A percentile compares a stretch with the other conserved stretches of the same genome.
These are phyloP conservation scores for Elsinoe australis DNA, from an alignment of 2,329 filamentous ascomycete species.

Conservation along the genomic window DNA sequence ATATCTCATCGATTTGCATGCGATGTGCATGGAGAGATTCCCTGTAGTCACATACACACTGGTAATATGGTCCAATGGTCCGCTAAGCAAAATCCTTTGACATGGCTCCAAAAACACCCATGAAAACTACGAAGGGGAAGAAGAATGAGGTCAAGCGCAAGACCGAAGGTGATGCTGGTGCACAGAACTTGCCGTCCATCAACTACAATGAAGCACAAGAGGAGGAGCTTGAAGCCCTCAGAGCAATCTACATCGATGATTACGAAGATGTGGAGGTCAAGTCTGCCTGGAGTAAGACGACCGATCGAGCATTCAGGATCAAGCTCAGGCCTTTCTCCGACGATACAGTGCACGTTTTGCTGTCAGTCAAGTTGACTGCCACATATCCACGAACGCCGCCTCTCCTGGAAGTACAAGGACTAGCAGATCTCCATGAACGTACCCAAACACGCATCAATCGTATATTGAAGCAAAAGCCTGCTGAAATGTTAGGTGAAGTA, in stretches of 20 bases:
- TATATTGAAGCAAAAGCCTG: slow-evolving; percentile 61
- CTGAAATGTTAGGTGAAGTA: slow-evolving; percentile 52
- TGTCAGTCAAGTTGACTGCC: slow-evolving; percentile 76
- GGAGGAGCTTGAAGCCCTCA: slow-evolving; percentile 77
- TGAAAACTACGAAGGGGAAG: not conserved
- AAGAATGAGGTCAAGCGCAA: not conserved
- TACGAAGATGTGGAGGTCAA: slow-evolving; percentile 66
- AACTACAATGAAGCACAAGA: slow-evolving; percentile 79
- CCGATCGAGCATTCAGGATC: slow-evolving; percentile 72
- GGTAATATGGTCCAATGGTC: too few relatives aligned
- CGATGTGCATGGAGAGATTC: too few relatives aligned
- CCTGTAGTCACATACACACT: too few relatives aligned
- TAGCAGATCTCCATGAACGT: slow-evolving; percentile 58
- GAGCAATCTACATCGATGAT: slow-evolving; percentile 85
- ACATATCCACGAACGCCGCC: slow-evolving; percentile 85
- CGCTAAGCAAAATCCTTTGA: not conserved
- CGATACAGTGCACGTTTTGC: slow-evolving; percentile 59
- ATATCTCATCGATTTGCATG: too few relatives aligned
- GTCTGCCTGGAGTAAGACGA: slow-evolving; percentile 82
- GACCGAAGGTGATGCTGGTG: not conserved
- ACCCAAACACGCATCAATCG: slow-evolving; percentile 64
- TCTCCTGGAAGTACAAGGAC: slow-evolving; percentile 59
- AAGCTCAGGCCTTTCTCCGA: slow-evolving; percentile 67
- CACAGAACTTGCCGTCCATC: slow-evolving; percentile 32
- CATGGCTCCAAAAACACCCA: not conserved